Conservation (phyloP, 169 alveolate genomes). For the Perkinsus chesapeaki region DNA sequence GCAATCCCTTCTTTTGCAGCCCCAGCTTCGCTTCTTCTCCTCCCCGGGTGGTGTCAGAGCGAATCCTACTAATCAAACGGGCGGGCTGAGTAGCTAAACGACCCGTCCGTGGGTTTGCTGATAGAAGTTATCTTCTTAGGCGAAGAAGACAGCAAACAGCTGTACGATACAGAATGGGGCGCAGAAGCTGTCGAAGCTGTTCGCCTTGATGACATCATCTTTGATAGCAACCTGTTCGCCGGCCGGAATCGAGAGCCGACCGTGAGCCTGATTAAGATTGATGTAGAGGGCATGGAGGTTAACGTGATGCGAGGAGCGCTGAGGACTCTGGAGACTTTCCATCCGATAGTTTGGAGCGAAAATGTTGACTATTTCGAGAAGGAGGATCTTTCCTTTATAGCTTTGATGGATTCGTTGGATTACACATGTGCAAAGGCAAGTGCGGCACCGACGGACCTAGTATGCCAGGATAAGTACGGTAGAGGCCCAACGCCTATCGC, state of each 20-base stretch:
- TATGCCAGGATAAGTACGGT: slow-evolving; percentile 10
- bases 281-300: slow-evolving; percentile 38
- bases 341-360: slow-evolving; percentile 35
- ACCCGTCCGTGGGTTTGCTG: neutral
- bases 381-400: slow-evolving; percentile 6
- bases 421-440: slow-evolving; percentile 22
- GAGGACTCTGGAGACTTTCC: slow-evolving; percentile 13
- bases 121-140: neutral
- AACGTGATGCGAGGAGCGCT: slow-evolving; percentile 28
- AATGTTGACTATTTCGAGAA: slow-evolving; percentile 27
- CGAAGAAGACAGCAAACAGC: neutral
- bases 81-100: neutral
- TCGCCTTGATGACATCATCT: neutral
- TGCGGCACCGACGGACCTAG: slow-evolving; percentile 18
- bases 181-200: neutral
- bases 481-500: neutral
- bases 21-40: slow-evolving; percentile 27
- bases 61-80: neutral
- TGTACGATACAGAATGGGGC: neutral
- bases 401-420: slow-evolving; percentile 17
- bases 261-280: slow-evolving; percentile 26
- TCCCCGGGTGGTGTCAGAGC: slow-evolving; percentile 25
- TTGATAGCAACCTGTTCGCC: neutral
- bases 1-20: neutral
- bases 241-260: neutral